phyloP scores from a whole-genome alignment of 768 basidiomycete genomes.

The Cyathus striatus region DNA sequence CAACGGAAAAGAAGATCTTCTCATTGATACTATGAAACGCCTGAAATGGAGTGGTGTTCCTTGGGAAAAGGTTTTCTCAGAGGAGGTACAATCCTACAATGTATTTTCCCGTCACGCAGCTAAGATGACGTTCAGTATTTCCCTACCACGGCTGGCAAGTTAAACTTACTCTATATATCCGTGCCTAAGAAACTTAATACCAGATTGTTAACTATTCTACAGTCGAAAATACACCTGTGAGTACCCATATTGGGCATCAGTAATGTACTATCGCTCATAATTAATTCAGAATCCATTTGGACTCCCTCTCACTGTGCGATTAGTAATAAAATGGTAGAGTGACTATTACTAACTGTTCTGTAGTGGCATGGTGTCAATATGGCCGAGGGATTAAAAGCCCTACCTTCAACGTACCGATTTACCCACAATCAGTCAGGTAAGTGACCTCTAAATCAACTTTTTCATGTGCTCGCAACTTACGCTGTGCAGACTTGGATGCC shows the following conservation, averaged over 20 bases:
- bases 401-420: constrained; percentile 49
- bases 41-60: constrained; percentile 47
- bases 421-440: constrained; percentile 52
- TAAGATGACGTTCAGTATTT: constrained; percentile 35
- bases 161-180: not conserved
- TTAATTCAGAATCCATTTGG: constrained; percentile 38
- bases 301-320: constrained; percentile 29
- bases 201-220: no score
- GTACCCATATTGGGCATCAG: not conserved
- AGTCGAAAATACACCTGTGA: constrained; percentile 26
- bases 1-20: constrained; percentile 38
- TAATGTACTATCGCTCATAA: not conserved
- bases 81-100: no score
- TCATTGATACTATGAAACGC: constrained; percentile 49
- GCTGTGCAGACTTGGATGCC: constrained; percentile 34
- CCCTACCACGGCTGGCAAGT: constrained; percentile 31
- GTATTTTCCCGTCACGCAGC: no score
- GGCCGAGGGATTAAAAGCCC: constrained; percentile 52
- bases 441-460: not conserved
- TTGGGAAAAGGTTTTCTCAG: constrained; percentile 49
- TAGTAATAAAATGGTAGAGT: not conserved
- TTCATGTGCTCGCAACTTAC: not conserved
- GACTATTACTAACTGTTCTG: constrained; percentile 2
- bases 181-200: no score
- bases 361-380: constrained; percentile 58